phyloP scores from a whole-genome alignment of 306 rosid genomes.

The Acacia acuminata region DNA sequence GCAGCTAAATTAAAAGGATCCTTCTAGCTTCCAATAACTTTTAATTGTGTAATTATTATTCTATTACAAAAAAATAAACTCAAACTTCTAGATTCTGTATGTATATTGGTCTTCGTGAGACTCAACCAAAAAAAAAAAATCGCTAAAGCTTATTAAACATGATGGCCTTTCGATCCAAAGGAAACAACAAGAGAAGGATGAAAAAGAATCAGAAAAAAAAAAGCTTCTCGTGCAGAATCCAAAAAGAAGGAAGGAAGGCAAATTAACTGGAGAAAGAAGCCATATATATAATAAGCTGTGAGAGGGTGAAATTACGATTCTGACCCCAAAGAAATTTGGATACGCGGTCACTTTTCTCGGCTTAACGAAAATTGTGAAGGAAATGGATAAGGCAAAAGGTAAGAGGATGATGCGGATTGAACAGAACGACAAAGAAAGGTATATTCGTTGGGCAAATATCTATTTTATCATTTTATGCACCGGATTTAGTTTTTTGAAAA shows the following conservation, averaged over 20 bases:
- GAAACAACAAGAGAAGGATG: conserved; percentile 1
- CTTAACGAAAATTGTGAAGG: neutral
- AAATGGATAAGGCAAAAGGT: neutral
- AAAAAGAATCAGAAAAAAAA: neutral
- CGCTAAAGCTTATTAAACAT: neutral
- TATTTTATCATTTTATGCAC: neutral
- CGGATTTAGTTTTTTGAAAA: neutral
- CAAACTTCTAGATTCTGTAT: neutral
- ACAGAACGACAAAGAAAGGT: neutral
- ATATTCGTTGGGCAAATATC: neutral
- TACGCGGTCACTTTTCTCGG: neutral
- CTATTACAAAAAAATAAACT: neutral
- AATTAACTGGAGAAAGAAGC: neutral
- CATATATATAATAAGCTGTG: conserved; percentile 16
- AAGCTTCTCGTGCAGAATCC: conserved; percentile 12
- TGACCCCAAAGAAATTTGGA: conserved; percentile 5
- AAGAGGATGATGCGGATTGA: neutral
- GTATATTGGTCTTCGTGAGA: neutral
- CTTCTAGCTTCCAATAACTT: neutral
- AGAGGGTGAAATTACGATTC: neutral
- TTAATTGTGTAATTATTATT: neutral
- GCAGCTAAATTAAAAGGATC: neutral
- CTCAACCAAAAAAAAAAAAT: neutral
- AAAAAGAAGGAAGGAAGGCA: conserved; percentile 37
- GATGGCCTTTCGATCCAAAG: conserved; percentile 29